A percentile compares a stretch with the other conserved stretches of the same genome.
phyloP scores from a whole-genome alignment of 163 green algal species.

The Chloromonas sp. region DNA sequence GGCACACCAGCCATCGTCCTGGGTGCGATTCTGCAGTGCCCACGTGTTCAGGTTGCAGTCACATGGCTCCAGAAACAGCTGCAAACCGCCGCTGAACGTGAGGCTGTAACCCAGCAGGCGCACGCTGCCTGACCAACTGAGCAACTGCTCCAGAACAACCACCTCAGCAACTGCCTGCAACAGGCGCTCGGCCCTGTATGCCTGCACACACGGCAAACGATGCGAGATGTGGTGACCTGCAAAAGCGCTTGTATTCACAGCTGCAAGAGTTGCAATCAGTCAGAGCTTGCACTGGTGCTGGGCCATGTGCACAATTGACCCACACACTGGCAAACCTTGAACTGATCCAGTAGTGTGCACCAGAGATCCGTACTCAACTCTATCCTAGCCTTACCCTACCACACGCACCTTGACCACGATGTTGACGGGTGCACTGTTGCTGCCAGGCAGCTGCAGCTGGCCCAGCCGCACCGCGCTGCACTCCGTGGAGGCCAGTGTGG shows the following conservation, averaged over 20 bases:
- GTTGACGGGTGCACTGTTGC: too few relatives aligned
- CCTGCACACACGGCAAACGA: neutral
- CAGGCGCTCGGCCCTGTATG: neutral
- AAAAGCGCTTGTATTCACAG: too few relatives aligned
- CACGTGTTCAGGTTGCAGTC: slow-evolving; percentile 3
- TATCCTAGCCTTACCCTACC: neutral
- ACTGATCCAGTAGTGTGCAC: too few relatives aligned
- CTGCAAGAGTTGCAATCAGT: too few relatives aligned
- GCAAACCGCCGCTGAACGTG: neutral
- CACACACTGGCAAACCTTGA: too few relatives aligned
- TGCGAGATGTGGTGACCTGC: too few relatives aligned
- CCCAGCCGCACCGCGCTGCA: neutral
- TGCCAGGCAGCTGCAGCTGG: neutral
- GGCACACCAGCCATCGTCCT: too few relatives aligned
- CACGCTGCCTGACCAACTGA: slow-evolving; percentile 1
- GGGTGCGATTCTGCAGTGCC: neutral
- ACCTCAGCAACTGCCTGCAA: neutral
- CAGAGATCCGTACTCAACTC: too few relatives aligned
- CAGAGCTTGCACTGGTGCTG: too few relatives aligned
- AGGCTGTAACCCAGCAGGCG: slow-evolving; percentile 1
- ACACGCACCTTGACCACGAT: neutral
- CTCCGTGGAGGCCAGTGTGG: neutral
- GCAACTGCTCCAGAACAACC: slow-evolving; percentile 3
- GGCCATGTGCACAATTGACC: too few relatives aligned
- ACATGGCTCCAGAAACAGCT: neutral